Evolutionary conservation across 1,284 basidiomycete species (phyloP).

Genomic region (Rhodotorula sp.): DNA sequence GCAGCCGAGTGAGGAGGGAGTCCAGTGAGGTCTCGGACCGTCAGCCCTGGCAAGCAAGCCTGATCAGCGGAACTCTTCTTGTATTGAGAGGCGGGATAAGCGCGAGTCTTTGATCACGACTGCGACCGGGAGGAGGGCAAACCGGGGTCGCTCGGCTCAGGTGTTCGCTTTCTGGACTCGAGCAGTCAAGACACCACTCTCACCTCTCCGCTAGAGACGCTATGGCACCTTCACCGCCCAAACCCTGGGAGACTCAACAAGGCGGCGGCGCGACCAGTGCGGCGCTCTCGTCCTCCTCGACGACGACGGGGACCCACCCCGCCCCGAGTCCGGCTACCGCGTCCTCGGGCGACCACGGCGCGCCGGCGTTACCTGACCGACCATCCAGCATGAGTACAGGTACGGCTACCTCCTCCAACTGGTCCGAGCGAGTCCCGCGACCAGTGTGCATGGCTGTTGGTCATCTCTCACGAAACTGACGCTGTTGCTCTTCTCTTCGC

Average conservation of each 20-base stretch:
- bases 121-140: too few relatives aligned
- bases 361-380: constrained; percentile 25
- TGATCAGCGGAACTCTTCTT: too few relatives aligned
- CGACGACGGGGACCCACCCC: not conserved
- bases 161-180: too few relatives aligned
- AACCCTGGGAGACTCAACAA: constrained; percentile 36
- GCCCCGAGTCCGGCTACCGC: not conserved
- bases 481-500: not conserved
- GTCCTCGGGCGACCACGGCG: not conserved
- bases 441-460: too few relatives aligned
- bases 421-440: not conserved
- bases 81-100: too few relatives aligned
- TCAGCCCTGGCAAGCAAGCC: too few relatives aligned
- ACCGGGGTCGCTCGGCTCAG: too few relatives aligned
- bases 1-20: too few relatives aligned
- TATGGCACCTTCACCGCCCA: constrained; percentile 34
- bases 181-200: not conserved
- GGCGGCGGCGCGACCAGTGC: constrained; percentile 8
- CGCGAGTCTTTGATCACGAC: too few relatives aligned
- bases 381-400: constrained; percentile 20
- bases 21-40: too few relatives aligned
- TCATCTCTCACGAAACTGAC: not conserved
- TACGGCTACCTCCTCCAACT: not conserved
- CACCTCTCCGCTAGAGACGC: not conserved
- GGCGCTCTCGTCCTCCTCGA: not conserved